Evolutionary conservation across 352 stramenopile genomes (phyloP), one percentile per base, ranked within the genome.

Genomic region (Pythium volutum): DNA sequence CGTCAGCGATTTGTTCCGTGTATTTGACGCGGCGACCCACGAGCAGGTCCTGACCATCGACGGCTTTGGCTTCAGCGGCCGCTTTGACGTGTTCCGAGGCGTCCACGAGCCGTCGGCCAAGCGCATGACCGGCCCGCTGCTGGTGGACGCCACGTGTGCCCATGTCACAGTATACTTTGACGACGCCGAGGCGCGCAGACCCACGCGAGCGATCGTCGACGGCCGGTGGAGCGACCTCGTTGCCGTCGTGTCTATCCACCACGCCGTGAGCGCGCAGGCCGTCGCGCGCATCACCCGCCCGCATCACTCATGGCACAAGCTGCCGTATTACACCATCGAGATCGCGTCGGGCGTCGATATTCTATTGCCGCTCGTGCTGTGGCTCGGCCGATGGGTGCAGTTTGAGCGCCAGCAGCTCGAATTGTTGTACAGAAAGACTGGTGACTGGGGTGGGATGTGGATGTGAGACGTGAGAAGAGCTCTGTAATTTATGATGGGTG

Each of bases 1-100:
- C 7, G 39, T 59, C 41, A 39, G 53, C 39, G 53, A 59, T 23
- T 39, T 59, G 12, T 59, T 59, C 41, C 38, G 43, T 39, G 53
- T 59, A 4, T 33, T 52, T n/a, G 53, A 59, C 27, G 38, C 53
- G n/a, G 9, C n/a, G 6, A 51, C 53, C 14, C 53, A 51, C 18
- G 39, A 59, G 11, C 53, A 59, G 18, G 14, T 59, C 5, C 39
- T 51, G 11, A 59, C 53, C 5, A 46, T 59, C 11, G 39, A 59
- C 53, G 53, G 53, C 41, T 59, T 59, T 22, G 53, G 39, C 26
- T 59, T 59, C 27, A 27, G 39, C 27, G 41, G 41, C 10, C n/a
- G 39, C n/a, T 59, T 59, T 12, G 53, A 59, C 53, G 53, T 59
- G 9, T 59, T 51, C 42, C 18, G 31, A 1, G 53, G 53, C 2